Evolutionary conservation across 176 grass and related monocot species (phyloP), one percentile per base, ranked within the genome.

Genomic region (Pontederia paniculata): DNA sequence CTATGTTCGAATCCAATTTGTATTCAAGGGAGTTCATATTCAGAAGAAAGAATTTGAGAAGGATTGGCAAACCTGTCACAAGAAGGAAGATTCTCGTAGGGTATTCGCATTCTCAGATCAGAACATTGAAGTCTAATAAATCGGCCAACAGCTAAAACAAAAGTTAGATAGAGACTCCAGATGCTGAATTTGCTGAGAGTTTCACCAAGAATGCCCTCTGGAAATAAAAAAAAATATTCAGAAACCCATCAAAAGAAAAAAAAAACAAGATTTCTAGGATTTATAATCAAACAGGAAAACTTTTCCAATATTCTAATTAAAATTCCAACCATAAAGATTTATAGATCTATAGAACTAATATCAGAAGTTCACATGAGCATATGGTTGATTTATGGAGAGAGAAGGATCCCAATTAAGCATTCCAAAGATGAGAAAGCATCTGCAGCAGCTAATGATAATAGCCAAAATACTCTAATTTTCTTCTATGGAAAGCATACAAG

Each of bases 131-230:
- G 82, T 83, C 91, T 89, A 55, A 96, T 96, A 84, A 96, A 96
- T 78, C 91, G 81, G 19, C 86, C 91, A 78, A 96, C 91, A 58
- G 91, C 91, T 78, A 96, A 76, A 19, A 96, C 91, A 84, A 96
- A 96, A 50, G 91, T 96, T 67, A 89, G 85, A 60, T 96, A 96
- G 63, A 96, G 75, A 75, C 91, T 96, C 91, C 91, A 96, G 55
- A 96, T 96, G 91, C 91, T 96, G 65, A 96, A 96, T 72, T 96
- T 96, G 83, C 91, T 96, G 7, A 96, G 70, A 48, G 86, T 89
- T 71, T 89, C 91, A 73, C 91, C 91, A 86, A 96, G 84, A 86
- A 96, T 89, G 52, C 91, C 91, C 80, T 96, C 91, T 96, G 91
- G 22, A 19, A 22, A 60, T n/a, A 53, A 77, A 74, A 68, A 64